Conservation (phyloP, 2,329 filamentous ascomycete species). For the Nothomitra cinnamomea region DNA sequence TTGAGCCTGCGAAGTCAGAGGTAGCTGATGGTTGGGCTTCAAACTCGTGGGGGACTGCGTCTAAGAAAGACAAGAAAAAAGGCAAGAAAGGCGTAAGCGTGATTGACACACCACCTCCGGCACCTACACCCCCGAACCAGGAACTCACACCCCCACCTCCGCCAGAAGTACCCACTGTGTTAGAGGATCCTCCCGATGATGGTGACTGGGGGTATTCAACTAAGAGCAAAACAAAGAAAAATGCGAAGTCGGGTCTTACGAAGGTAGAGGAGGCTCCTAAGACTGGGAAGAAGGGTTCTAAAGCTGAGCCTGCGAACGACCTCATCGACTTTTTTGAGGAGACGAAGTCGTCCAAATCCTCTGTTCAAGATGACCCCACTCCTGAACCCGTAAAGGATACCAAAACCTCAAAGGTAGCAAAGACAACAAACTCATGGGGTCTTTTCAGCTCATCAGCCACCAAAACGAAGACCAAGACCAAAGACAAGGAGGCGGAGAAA, state of each 20-base stretch:
- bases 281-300: constrained; percentile 8
- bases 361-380: constrained; percentile 10
- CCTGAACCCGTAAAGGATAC: constrained; percentile 18
- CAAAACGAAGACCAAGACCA: constrained; percentile 17
- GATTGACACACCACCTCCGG: constrained; percentile 28
- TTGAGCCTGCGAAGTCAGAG: background rate
- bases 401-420: constrained; percentile 19
- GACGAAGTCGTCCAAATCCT: too few species aligned
- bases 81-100: constrained; percentile 29
- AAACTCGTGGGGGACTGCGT: constrained; percentile 18
- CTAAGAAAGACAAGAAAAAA: constrained; percentile 30
- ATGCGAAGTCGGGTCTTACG: constrained; percentile 24
- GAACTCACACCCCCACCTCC: constrained; percentile 24
- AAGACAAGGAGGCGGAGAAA: constrained; percentile 10
- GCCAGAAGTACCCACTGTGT: constrained; percentile 10
- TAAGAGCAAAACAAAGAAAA: constrained; percentile 20
- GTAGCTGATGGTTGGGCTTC: constrained; percentile 14
- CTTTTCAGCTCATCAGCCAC: constrained; percentile 22
- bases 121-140: constrained; percentile 29
- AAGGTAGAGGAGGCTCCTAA: constrained; percentile 11
- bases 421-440: constrained; percentile 27
- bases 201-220: constrained; percentile 24
- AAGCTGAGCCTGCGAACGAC: constrained; percentile 14
- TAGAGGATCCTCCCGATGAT: constrained; percentile 17
- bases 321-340: constrained; percentile 12